Conservation (phyloP, 2,329 filamentous ascomycete species). For the Pseudocercospora musae region DNA sequence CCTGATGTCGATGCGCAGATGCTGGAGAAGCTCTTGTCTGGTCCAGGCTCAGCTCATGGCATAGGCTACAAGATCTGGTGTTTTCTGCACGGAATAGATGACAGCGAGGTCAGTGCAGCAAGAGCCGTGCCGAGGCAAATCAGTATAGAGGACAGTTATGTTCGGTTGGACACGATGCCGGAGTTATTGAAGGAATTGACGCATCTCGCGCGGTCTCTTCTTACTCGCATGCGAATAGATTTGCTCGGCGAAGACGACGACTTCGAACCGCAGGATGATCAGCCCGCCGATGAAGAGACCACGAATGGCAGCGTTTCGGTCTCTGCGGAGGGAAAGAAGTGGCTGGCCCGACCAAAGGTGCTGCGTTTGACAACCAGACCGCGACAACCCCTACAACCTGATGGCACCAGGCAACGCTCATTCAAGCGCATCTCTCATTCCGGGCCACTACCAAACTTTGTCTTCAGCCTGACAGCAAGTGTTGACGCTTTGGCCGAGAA, state of each 20-base stretch:
- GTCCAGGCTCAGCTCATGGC: constrained; percentile 67
- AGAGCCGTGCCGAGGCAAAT: constrained; percentile 78
- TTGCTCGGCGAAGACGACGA: constrained; percentile 57
- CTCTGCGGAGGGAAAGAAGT: constrained; percentile 42
- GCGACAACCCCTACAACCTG: constrained; percentile 50
- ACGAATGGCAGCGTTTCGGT: constrained; percentile 27
- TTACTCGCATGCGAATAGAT: constrained; percentile 76
- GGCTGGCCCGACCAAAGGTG: constrained; percentile 79
- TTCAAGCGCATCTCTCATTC: constrained; percentile 75
- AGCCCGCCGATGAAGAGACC: constrained; percentile 28
- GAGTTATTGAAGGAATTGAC: constrained; percentile 66
- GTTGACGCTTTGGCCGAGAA: constrained; percentile 62
- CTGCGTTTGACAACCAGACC: constrained; percentile 76
- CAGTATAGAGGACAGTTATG: constrained; percentile 91
- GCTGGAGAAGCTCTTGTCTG: constrained; percentile 67
- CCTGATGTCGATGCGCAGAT: constrained; percentile 60
- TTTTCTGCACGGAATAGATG: constrained; percentile 77
- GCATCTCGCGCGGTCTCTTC: constrained; percentile 65
- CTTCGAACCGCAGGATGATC: constrained; percentile 13
- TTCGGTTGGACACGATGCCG: constrained; percentile 61
- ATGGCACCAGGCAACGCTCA: constrained; percentile 53
- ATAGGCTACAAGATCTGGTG: constrained; percentile 72
- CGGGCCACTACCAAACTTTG: constrained; percentile 66
- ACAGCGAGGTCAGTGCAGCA: constrained; percentile 67
- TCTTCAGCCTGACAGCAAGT: constrained; percentile 62